Evolutionary conservation across 2,329 filamentous ascomycete species (phyloP).

Genomic region (Incumbomyces lentus): DNA sequence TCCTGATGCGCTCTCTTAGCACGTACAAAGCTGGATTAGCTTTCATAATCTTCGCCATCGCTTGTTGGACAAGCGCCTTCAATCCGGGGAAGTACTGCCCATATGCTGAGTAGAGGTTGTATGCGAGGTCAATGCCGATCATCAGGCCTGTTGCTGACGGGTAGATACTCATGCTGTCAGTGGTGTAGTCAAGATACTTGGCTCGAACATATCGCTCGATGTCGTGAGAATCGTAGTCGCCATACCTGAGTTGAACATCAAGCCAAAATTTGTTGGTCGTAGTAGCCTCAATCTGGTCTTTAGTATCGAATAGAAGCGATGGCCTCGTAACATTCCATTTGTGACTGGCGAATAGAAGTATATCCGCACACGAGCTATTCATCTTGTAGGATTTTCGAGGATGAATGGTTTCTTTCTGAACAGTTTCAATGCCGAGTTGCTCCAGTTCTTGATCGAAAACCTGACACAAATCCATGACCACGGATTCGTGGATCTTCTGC

Average conservation of each 20-base stretch:
- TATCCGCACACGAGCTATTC: slow-evolving; percentile 98
- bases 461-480: slow-evolving; percentile 97
- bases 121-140: slow-evolving; percentile 94
- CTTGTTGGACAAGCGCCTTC: slow-evolving; percentile 90
- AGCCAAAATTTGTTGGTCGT: slow-evolving; percentile 99
- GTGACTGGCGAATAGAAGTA: slow-evolving; percentile 90
- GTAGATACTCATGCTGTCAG: slow-evolving; percentile 97
- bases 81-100: slow-evolving; percentile 97
- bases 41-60: slow-evolving; percentile 99
- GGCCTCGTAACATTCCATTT: slow-evolving; percentile 98
- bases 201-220: slow-evolving; percentile 96
- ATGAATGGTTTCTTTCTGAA: slow-evolving; percentile 98
- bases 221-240: slow-evolving; percentile 97
- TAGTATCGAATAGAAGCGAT: slow-evolving; percentile 88
- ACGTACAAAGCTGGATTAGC: slow-evolving; percentile 96
- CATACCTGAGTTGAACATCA: slow-evolving; percentile 90
- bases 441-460: slow-evolving; percentile 97
- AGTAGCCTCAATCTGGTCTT: slow-evolving; percentile 85
- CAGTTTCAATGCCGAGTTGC: slow-evolving; percentile 88
- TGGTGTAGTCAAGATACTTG: slow-evolving; percentile 98
- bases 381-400: slow-evolving; percentile 99
- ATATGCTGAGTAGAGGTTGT: slow-evolving; percentile 96
- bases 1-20: slow-evolving; percentile 90
- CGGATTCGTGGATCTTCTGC: slow-evolving; percentile 99
- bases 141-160: slow-evolving; percentile 93